Base-by-base conservation (phyloP, 2,329 filamentous ascomycete genomes). In the Fusarium subglutinans region DNA sequence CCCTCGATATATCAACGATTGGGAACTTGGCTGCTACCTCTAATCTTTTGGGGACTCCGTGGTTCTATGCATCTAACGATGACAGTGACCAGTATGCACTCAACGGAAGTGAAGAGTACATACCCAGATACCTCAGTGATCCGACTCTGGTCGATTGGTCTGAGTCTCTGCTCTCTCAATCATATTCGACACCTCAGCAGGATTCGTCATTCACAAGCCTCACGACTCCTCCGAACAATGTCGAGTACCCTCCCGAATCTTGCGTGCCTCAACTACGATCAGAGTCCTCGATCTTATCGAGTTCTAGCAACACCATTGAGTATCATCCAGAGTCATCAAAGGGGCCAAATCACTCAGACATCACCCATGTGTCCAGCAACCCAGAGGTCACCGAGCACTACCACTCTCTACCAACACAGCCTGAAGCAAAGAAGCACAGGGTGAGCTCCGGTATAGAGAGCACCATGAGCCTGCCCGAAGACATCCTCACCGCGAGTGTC, bases 201-300 rank as follows among this genome's bases (percentile, higher is more conserved):
- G 41, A 24, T 15, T 24, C n/a, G n/a, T 43, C 41, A 24, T 17
- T 43, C n/a, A 43, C 41, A 43, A 24, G 2, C n/a, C 14, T 43
- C n/a, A 43, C 41, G 9, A 43, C 41, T 24, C n/a, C 41, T 15
- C 14, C n/a, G 6, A 24, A 6, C 5, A 15, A 24, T 4, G 9
- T 11, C 41, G 41, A 43, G 41, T 43, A 3, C 5, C 3, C 15
- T 43, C n/a, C 41, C 9, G 41, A 43, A 10, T 7, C 8, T 11
- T 43, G 3, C n/a, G n/a, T 43, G 9, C n/a, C 41, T 17, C 41
- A 43, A 24, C 41, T 43, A 17, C n/a, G 14, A 24, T 17, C 41
- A 7, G 41, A 43, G 3, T 17, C 41, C 0, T 2, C n/a, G 7
- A 17, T 17, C n/a, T 0, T 43, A 43, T 24, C 41, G 14, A 7